Evolutionary conservation across 805 yeast species (phyloP), one percentile per base, ranked within the genome.

Genomic region (Candida anglica): DNA sequence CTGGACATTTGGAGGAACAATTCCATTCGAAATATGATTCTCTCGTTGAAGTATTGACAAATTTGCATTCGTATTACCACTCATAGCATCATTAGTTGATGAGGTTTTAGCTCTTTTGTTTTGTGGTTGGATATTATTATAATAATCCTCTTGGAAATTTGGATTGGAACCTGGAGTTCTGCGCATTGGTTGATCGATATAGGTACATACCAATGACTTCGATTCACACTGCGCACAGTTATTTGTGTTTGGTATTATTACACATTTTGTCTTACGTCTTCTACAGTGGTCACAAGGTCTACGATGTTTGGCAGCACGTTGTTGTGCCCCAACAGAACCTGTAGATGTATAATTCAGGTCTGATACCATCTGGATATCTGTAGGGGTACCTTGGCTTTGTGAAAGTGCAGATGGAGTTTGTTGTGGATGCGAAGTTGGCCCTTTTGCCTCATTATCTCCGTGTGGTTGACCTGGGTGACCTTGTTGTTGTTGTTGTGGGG

Each of bases 241-340:
- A 34, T 71, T 63, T 30, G 79, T 58, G 38, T 76, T 78, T 2
- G 86, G 81, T 2, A 74, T 66, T 45, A 79, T 66, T 17, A 85
- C 81, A 64, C 97, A 89, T 43, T 84, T 77, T 15, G 83, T 81
- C 51, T 85, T 86, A 30, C 89, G 69, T 38, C 88, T 65, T 27
- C 94, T 69, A 56, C 97, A 89, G 45, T 81, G 86, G 50, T 86
- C 95, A 52, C 96, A 88, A 1, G 94, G 91, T 22, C 77, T 61
- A 15, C 74, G 59, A 43, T 69, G 74, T 37, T 71, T 73, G 4
- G 22, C 6, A 10, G 23, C n/a, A n/a, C n/a, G n/a, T n/a, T n/a
- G n/a, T n/a, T n/a, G n/a, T n/a, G n/a, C 11, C 13, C 11, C 13
- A 6, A 14, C 25, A 22, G 25, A 22, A 11, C 5, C 5, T 11